Evolutionary conservation across 768 basidiomycete species (phyloP), one percentile per base, ranked within the genome.

Genomic region (Mycena epipterygia): DNA sequence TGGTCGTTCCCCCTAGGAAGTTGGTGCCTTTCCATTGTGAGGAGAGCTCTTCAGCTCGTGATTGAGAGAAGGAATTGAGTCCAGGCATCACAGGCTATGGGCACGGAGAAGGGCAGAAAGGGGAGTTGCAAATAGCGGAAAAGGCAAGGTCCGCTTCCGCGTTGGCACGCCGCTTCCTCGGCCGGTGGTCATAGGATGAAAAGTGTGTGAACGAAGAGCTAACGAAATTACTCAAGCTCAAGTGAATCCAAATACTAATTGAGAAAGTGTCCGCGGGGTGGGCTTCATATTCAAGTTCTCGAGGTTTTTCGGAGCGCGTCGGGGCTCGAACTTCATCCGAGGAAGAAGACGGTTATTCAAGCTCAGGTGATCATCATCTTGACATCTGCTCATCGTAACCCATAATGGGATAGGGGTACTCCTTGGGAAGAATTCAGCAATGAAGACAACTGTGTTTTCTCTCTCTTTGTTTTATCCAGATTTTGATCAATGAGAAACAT

Each of bases 21-120:
- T 87, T 93, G 3, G 97, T 96, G 42, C 97, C 97, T 74, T 91
- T 91, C 95, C 96, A 98, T 44, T 91, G 86, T 29, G 70, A 48
- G 12, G 93, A 93, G 41, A 96, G 83, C 71, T 87, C 86, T 74
- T 94, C 90, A 2, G 94, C 94, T 73, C 46, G 64, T 0, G 70
- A 37, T 63, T 71, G 70, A 16, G 64, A 46, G 35, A 67, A 42
- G 13, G 70, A 55, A n/a, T 29, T 67, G 64, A 71, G 70, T 11
- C 39, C 37, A 23, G 70, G 65, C 70, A 71, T 71, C 42, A 17
- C 55, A 41, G 2, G 21, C 32, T 29, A 25, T n/a, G 37, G 42
- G 46, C n/a, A n/a, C 13, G 16, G 44, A 51, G 48, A 57, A 57
- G 23, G 32, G 42, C 21, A 64, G 46, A n/a, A 29, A 37, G 42